These are phyloP conservation scores for Silene noctiflora DNA, from an alignment of 179 eudicot species.

Conservation along the genomic window DNA sequence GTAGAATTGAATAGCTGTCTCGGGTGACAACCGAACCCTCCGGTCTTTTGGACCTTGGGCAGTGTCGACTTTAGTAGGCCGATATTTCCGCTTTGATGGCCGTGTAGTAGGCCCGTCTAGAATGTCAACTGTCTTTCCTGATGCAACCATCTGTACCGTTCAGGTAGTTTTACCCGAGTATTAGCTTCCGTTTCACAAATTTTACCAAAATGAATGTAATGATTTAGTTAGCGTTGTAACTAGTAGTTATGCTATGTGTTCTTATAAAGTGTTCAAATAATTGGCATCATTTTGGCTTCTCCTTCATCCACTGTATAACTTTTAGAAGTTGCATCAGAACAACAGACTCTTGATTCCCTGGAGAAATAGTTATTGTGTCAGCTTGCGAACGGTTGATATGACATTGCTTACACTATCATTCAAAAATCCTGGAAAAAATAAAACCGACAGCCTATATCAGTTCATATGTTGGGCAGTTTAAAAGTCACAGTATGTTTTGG, in stretches of 20 bases:
- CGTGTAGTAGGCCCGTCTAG: conserved; percentile 29
- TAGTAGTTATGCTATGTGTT: neutral
- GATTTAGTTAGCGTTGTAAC: neutral
- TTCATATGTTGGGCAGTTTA: neutral
- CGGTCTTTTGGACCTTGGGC: conserved; percentile 49
- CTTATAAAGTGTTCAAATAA: neutral
- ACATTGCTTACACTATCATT: neutral
- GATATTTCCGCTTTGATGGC: conserved; percentile 31
- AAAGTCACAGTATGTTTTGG: neutral
- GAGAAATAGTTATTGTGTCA: conserved; percentile 11
- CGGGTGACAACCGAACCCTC: conserved; percentile 51
- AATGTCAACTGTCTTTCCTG: conserved; percentile 21
- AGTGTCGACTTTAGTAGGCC: conserved; percentile 50
- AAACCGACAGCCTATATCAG: no score
- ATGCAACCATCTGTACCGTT: conserved; percentile 19
- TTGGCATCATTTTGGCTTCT: neutral
- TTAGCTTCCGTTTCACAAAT: neutral
- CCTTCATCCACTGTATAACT: conserved; percentile 12
- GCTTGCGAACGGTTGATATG: neutral
- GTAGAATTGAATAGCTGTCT: conserved; percentile 54
- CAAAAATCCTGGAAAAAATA: neutral
- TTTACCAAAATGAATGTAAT: neutral
- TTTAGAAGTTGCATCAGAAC: conserved; percentile 8
- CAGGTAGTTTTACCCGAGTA: neutral
- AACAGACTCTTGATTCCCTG: conserved; percentile 1